These are phyloP conservation scores for Pelargonium myrrhifolium DNA, from an alignment of 441 rosid genomes.

Conservation along the genomic window DNA sequence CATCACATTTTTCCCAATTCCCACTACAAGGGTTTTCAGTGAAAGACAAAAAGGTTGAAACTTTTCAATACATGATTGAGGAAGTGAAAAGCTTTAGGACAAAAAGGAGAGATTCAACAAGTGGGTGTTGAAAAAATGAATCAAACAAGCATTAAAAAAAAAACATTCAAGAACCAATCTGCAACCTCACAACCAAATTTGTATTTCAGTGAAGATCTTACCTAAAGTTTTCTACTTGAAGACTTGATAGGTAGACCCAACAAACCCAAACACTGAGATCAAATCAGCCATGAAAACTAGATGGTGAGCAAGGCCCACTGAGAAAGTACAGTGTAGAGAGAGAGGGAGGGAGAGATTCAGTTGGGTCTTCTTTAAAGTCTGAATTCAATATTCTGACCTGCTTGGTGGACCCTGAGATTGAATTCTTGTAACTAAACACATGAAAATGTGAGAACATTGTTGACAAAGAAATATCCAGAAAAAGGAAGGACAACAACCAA, in stretches of 20 bases:
- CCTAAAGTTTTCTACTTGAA: conserved; percentile 6
- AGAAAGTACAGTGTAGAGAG: conserved; percentile 13
- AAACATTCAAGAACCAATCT: conserved; percentile 15
- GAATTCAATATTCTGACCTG: not conserved
- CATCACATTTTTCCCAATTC: conserved; percentile 25
- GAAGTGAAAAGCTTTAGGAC: not conserved
- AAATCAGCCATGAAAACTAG: conserved; percentile 15
- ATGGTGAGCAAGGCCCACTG: conserved; percentile 15
- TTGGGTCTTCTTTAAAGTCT: not conserved
- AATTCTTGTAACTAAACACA: not conserved
- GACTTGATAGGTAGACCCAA: conserved; percentile 7
- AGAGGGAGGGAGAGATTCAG: not conserved
- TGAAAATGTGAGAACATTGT: not conserved
- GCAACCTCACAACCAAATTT: not conserved
- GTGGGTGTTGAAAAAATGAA: conserved; percentile 3
- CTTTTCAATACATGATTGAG: not conserved
- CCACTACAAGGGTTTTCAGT: conserved; percentile 21
- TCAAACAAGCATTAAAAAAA: conserved; percentile 8
- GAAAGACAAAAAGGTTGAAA: conserved; percentile 19
- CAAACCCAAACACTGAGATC: conserved; percentile 7
- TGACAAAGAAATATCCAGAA: not conserved
- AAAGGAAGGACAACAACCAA: not conserved
- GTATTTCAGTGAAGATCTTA: conserved; percentile 3
- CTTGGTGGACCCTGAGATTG: too few species aligned
- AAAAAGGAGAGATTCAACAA: conserved; percentile 15